Percentiles rank a stretch among this genome's conserved stretches.
Evolutionary conservation across 2,329 filamentous ascomycete species (phyloP).

Genomic region (Aspergillus sp.): DNA sequence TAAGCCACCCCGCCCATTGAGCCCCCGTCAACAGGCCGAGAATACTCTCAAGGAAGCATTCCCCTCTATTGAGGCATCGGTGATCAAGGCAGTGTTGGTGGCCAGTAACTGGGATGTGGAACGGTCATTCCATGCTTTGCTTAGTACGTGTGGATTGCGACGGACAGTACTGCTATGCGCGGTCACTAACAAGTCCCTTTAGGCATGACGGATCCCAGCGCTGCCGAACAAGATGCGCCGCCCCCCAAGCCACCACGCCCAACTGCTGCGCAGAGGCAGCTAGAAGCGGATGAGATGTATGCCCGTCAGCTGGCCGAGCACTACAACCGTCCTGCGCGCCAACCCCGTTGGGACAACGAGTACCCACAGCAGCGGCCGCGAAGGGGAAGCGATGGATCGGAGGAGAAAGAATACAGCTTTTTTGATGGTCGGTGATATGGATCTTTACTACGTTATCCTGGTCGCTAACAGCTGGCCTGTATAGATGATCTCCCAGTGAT

Average conservation of each 20-base stretch:
- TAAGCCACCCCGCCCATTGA: conserved; percentile 82
- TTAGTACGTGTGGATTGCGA: conserved; percentile 59
- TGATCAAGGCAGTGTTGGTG: conserved; percentile 83
- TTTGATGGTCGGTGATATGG: conserved; percentile 63
- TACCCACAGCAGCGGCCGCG: conserved; percentile 47
- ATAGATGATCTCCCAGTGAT: conserved; percentile 89
- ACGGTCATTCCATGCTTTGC: conserved; percentile 89
- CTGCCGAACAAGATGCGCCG: conserved; percentile 62
- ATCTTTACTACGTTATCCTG: neutral
- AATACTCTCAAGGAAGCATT: conserved; percentile 92
- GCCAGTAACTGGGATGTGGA: conserved; percentile 88
- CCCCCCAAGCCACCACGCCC: conserved; percentile 81
- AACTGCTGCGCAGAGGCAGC: conserved; percentile 68
- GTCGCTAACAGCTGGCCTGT: conserved; percentile 17
- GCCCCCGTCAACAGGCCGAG: conserved; percentile 80
- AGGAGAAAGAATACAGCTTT: conserved; percentile 81
- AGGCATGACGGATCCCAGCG: conserved; percentile 81
- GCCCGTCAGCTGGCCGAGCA: conserved; percentile 91
- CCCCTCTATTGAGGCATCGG: conserved; percentile 73
- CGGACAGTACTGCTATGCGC: neutral
- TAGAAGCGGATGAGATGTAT: conserved; percentile 89
- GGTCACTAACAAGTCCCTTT: conserved; percentile 10
- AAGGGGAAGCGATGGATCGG: conserved; percentile 59
- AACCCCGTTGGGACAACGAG: conserved; percentile 35
- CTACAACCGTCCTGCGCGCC: conserved; percentile 59